Base-by-base conservation (phyloP, 129 eudicot species). In the Escallonia rubra region DNA sequence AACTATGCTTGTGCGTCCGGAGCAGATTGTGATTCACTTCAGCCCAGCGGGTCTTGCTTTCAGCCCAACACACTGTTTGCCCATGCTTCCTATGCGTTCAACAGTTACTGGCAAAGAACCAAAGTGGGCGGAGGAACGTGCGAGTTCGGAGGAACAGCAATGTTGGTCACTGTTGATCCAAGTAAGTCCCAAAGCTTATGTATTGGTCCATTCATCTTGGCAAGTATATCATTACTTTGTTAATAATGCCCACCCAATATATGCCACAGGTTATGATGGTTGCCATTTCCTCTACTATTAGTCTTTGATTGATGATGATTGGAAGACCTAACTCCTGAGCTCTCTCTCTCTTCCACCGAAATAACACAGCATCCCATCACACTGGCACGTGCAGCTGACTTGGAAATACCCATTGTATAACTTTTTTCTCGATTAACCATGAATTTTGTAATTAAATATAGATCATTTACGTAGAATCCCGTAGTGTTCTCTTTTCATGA, bases 61-160 rank as follows among this genome's bases (percentile, higher is more conserved):
- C 68, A 77, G 70, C 98, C 98, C 40, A 76, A 89, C 69, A 92
- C 95, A 48, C 52, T 92, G 61, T 71, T 86, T 50, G 96, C 98
- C 3, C 98, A 92, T 68, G 98, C 98, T 15, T 92, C 98, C 4
- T 92, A 92, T 59, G 96, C 98, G 0, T 89, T 92, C 66, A 92
- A 92, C 51, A 92, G 98, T 72, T 92, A 83, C 62, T 92, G 91
- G 91, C 98, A 92, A 72, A 86, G 96, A 71, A 89, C 90, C 1
- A 92, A 80, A 78, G 85, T 69, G 45, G 89, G 85, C 40, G 98
- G 98, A 3, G 98, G 95, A 5, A 84, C 76, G 5, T 92, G 98
- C 72, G 82, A 76, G 41, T 92, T 92, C 51, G 98, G 98, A 41
- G 96, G 98, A 14, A 78, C 96, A 2, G 96, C 98, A 41, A 81